These are phyloP conservation scores for Populus hybrid DNA, from an alignment of 441 rosid genomes.

Conservation along the genomic window DNA sequence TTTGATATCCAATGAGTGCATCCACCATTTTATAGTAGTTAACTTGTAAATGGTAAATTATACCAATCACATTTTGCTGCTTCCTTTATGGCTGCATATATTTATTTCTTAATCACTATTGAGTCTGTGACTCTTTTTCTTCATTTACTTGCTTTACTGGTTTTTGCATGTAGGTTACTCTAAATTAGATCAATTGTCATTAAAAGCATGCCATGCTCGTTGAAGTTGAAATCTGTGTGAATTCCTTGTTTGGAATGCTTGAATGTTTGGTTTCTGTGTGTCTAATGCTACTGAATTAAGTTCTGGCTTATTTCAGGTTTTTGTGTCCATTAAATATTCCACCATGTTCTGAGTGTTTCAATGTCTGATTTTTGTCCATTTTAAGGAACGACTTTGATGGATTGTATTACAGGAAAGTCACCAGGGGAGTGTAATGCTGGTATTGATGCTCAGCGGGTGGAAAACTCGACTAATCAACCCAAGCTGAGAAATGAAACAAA, in stretches of 20 bases:
- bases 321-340: background rate
- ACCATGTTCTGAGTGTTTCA: background rate
- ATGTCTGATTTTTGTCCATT: background rate
- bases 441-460: conserved; percentile 29
- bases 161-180: background rate
- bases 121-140: background rate
- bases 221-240: background rate
- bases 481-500: conserved; percentile 29
- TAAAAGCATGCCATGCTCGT: background rate
- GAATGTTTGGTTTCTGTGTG: background rate
- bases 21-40: background rate
- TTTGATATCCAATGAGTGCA: background rate
- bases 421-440: conserved; percentile 34
- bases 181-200: background rate
- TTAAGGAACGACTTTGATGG: conserved; percentile 18
- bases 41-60: background rate
- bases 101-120: background rate
- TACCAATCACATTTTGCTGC: background rate
- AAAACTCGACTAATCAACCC: conserved; percentile 34
- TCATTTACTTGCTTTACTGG: background rate
- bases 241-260: background rate
- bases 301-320: background rate
- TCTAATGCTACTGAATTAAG: background rate
- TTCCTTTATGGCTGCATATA: background rate
- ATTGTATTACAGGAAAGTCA: conserved; percentile 42